Evolutionary conservation across 345 rosid species (phyloP), one percentile per base, ranked within the genome.

Genomic region (Limnanthes douglasii): DNA sequence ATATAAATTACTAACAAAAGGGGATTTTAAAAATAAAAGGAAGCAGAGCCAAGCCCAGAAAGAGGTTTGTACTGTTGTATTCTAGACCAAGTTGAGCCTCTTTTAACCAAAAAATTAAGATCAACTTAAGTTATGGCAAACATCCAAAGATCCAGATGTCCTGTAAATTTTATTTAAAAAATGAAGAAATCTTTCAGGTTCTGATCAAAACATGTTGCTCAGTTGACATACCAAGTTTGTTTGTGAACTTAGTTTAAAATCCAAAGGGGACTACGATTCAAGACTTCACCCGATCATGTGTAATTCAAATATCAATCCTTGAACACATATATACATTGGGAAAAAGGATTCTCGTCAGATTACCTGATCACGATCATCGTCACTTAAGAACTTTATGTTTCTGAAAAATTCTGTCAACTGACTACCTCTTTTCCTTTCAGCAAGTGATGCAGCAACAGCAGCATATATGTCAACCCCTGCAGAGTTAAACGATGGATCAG

Each of bases 361-460:
- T 64, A 86, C 97, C 97, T 83, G 93, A 53, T 88, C 97, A 95
- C 93, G 79, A 43, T 83, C 95, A 62, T 88, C 93, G 31, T 69
- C 69, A 43, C 82, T 73, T 29, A 95, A 82, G 50, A 95, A 78
- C 44, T 83, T 88, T 18, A 88, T 73, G 66, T 88, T 88, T 66
- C 83, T 76, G 55, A 88, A 83, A 46, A 83, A 76, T 34, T 88
- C 93, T 3, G 97, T 88, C 66, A 83, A 55, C 48, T 83, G 97
- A 52, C 80, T 51, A 30, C 97, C 95, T 44, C 51, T 83, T 65
- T 83, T 88, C 46, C 95, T 76, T 50, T 73, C 90, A 22, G 97
- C 97, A 13, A 88, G 83, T 48, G 93, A 78, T 14, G 97, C 65
- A 63, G 95, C 97, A 61, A 79, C 95, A 47, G 67, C 88, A 56